Evolutionary conservation across 2,329 filamentous ascomycete genomes (phyloP).

Genomic region (Botrytis galanthina): DNA sequence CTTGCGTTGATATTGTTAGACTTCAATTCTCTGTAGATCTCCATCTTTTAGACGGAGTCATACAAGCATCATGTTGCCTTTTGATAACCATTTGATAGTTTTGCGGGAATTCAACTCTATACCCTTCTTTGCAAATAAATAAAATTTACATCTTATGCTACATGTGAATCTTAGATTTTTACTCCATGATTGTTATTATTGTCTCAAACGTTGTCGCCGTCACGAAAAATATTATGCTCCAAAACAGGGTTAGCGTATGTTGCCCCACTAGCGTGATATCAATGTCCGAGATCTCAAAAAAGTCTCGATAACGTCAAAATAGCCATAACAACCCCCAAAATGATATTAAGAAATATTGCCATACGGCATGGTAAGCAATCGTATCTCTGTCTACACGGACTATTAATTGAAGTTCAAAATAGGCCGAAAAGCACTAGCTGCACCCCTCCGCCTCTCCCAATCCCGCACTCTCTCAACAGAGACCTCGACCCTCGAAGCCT

Average conservation of each 20-base stretch:
- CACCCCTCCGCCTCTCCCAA: constrained; percentile 42
- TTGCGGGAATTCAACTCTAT: constrained; percentile 21
- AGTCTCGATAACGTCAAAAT: constrained; percentile 22
- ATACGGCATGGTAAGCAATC: constrained; percentile 53
- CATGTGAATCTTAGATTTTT: not conserved
- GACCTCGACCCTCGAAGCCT: constrained; percentile 23
- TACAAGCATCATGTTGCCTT: constrained; percentile 20
- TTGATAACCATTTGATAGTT: constrained; percentile 19
- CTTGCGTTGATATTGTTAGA: constrained; percentile 24
- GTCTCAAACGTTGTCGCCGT: not conserved
- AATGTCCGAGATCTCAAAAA: constrained; percentile 32
- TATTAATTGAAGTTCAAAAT: constrained; percentile 29
- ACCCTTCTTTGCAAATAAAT: constrained; percentile 14
- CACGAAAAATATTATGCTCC: not conserved
- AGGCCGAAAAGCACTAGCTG: constrained; percentile 55
- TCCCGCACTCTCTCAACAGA: constrained; percentile 43
- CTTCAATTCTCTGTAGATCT: constrained; percentile 20
- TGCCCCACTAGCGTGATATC: constrained; percentile 25
- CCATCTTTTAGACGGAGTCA: constrained; percentile 7
- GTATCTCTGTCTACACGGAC: fast-evolving
- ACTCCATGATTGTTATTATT: not conserved
- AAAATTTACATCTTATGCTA: not conserved
- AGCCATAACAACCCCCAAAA: constrained; percentile 39
- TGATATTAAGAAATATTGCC: constrained; percentile 56
- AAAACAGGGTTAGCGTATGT: constrained; percentile 22